Conservation (phyloP, 2,329 filamentous ascomycete genomes). For the Phialophora chinensis region DNA sequence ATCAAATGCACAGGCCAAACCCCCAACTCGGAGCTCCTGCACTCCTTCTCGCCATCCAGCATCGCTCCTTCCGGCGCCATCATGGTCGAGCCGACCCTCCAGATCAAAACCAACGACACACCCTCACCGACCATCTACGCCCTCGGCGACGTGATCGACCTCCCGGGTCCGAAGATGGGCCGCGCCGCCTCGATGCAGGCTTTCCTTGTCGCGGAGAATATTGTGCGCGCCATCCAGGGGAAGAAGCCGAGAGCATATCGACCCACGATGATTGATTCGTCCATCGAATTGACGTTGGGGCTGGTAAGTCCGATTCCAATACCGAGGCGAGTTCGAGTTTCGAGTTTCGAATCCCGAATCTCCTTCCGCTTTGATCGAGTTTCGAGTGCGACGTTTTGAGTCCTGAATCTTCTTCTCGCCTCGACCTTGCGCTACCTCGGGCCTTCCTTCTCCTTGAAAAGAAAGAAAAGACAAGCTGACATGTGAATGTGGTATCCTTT, state of each 20-base stretch:
- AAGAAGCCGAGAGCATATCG: conserved; percentile 51
- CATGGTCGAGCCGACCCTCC: conserved; percentile 62
- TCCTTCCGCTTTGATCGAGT: too few relatives aligned
- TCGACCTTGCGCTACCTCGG: neutral
- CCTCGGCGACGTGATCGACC: conserved; percentile 67
- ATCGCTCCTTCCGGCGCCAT: conserved; percentile 60
- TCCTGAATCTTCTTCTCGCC: neutral
- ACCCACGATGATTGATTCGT: conserved; percentile 55
- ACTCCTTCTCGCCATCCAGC: conserved; percentile 50
- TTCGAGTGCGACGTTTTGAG: too few relatives aligned
- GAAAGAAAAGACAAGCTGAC: too few relatives aligned
- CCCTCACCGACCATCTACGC: conserved; percentile 60
- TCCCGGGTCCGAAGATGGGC: conserved; percentile 59
- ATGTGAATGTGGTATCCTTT: too few relatives aligned
- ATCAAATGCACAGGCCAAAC: conserved; percentile 66
- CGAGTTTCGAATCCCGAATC: neutral
- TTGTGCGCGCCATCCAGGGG: conserved; percentile 56
- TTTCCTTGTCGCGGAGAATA: conserved; percentile 60
- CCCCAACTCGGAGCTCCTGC: conserved; percentile 60
- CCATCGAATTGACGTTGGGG: conserved; percentile 62
- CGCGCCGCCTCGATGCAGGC: conserved; percentile 63
- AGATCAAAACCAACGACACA: conserved; percentile 61
- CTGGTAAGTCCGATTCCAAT: conserved; percentile 40
- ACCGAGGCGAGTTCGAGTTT: neutral
- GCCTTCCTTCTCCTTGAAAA: neutral